Base-by-base conservation (phyloP, 1,284 basidiomycete species). In the Puccinia brachypodii region DNA sequence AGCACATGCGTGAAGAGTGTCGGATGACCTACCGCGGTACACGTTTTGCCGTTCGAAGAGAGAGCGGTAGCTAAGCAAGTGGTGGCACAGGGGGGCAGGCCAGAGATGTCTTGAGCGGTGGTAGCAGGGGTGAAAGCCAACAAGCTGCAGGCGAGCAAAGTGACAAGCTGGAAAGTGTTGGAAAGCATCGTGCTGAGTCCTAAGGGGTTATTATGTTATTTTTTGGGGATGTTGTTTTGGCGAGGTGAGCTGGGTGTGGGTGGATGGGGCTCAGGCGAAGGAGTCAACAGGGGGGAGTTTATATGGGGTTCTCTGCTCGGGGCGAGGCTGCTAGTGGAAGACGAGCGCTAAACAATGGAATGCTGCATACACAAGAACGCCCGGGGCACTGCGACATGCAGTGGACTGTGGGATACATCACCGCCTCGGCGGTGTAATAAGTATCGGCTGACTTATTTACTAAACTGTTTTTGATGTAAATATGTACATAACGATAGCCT, bases 1-100 rank as follows among this genome's bases (percentile, higher is more conserved):
- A 9, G 22, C 47, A 50, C 47, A 22, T 11, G 47, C 47, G 22
- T 22, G 47, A 50, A 9, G 47, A 50, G 19, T n/a, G 22, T 13
- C 28, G 25, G 60, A 56, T 25, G 56, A 66, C 74, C 22, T 9
- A 77, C 75, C 19, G 60, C 60, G n/a, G 60, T 19, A 66, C 75
- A 77, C 13, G 28, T 22, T 33, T 66, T 50, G 28, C 38, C 62
- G 47, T 6, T 36, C 16, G 75, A 8, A 16, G 75, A 28, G 38
- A 66, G 47, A 14, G 75, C 9, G 9, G 75, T 36, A 14, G 42
- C 25, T 50, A 77, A 53, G 28, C 75, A 77, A 3, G 22, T n/a
- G 31, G 22, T 14, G 31, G 60, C 75, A 40, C 75, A 77, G 40
- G 25, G 22, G 14, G 75, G 75, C 4, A 77, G 22, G 44, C 42